Conservation (phyloP, 208 protist species). For the Leptomonas pyrrhocoris region DNA sequence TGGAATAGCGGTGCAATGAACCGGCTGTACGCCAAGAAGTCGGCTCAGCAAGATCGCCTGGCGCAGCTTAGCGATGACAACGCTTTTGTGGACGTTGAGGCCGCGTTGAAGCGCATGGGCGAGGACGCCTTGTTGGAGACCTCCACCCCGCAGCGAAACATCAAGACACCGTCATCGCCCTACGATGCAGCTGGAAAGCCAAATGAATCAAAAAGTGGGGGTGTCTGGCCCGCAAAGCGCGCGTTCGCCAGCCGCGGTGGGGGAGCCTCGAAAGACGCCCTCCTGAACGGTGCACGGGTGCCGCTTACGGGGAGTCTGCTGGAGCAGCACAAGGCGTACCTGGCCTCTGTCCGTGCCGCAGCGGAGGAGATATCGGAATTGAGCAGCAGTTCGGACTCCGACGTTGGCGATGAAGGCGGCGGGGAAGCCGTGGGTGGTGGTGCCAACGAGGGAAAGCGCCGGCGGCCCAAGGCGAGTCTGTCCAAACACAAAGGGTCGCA, state of each 20-base stretch:
- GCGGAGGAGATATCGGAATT: neutral
- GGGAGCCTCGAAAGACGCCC: conserved; percentile 10
- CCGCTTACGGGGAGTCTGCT: conserved; percentile 25
- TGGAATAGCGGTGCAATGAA: neutral
- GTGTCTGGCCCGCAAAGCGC: neutral
- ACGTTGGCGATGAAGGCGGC: neutral
- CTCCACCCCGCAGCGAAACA: neutral
- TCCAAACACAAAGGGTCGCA: neutral
- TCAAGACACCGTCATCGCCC: neutral
- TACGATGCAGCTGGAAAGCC: neutral
- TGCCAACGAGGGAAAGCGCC: neutral
- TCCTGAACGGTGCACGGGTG: conserved; percentile 10
- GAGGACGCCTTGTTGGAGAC: conserved; percentile 6
- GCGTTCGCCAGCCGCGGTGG: neutral
- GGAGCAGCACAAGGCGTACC: conserved; percentile 41
- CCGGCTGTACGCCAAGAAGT: neutral
- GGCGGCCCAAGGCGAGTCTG: neutral
- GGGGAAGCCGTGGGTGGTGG: neutral
- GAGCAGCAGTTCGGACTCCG: neutral
- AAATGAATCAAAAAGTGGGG: neutral
- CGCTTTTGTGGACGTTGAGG: conserved; percentile 72
- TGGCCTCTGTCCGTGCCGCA: neutral
- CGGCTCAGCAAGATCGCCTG: conserved; percentile 33
- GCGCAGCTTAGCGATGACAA: conserved; percentile 69
- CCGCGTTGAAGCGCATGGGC: conserved; percentile 37